Base-by-base conservation (phyloP, 805 yeast species). In the Wilhelminamyces savonicus region DNA sequence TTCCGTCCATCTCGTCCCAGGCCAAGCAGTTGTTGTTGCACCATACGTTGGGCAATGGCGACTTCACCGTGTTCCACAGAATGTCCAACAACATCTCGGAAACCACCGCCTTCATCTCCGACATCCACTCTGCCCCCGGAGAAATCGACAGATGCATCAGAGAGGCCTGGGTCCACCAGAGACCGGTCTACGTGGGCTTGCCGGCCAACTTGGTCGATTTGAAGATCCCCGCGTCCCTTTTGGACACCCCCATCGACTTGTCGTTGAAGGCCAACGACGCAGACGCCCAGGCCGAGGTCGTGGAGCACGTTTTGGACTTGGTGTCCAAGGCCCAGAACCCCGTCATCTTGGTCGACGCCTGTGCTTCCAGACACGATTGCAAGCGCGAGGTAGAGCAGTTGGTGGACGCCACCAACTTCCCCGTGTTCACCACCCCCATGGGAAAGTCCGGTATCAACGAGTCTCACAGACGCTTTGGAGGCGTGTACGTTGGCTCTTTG, bases 361-460 rank as follows among this genome's bases (percentile, higher is more conserved):
- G 95, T 70, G 85, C 88, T 36, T 63, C 79, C 28, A 73, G 94
- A 62, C 94, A 84, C 61, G 65, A 68, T 41, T 82, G 78, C 41
- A 69, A 68, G 50, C 56, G 57, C n/a, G 84, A 78, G 56, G 79
- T 82, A 36, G 64, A 60, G 38, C 59, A 68, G 44, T 69, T 84
- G 52, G 78, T 80, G 29, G 71, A 73, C 33, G 54, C 62, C 35
- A 82, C 94, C 28, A 76, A 80, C 54, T 83, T 77, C 76, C 90
- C 92, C 26, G 79, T 81, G 28, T 84, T 76, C 58, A 80, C 80
- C 33, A 85, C 95, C 31, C 94, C 95, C 46, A 82, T 84, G 92
- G 95, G 94, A 60, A 84, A 84, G 60, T 81, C 86, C 36, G 67
- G 76, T 16, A 74, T 83, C 44, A 77, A 81, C 57, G 95, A 84